These are phyloP conservation scores for Yamadazyma jaroonii DNA, from an alignment of 1,139 yeast species.

Conservation along the genomic window DNA sequence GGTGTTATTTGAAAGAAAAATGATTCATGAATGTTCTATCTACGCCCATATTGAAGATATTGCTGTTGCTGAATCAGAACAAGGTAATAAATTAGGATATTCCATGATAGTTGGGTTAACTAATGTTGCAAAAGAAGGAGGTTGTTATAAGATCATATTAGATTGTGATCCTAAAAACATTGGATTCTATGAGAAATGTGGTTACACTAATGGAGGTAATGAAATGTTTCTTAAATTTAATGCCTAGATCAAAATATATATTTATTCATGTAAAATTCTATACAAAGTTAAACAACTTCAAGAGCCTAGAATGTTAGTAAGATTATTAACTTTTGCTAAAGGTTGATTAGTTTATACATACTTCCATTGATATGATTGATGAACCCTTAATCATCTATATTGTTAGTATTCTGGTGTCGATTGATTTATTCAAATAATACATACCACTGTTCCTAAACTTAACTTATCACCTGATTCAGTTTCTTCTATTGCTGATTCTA, in stretches of 20 bases:
- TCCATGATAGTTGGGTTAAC: constrained; percentile 63
- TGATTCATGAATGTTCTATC: constrained; percentile 74
- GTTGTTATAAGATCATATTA: constrained; percentile 85
- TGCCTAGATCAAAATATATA: not conserved
- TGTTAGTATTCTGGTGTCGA: constrained; percentile 22
- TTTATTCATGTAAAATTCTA: too few species aligned
- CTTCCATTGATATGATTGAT: constrained; percentile 57
- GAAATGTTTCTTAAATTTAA: constrained; percentile 52
- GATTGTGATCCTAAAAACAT: constrained; percentile 85
- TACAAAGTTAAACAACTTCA: constrained; percentile 27
- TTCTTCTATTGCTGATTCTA: constrained; percentile 73
- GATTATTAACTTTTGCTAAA: constrained; percentile 10
- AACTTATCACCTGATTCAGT: constrained; percentile 46
- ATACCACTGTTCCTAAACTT: constrained; percentile 54
- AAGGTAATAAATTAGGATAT: constrained; percentile 80
- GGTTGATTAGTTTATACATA: constrained; percentile 23
- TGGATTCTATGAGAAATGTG: constrained; percentile 88
- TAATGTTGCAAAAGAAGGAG: constrained; percentile 52
- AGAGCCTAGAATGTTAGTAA: constrained; percentile 27
- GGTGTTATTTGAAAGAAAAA: constrained; percentile 55
- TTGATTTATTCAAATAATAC: constrained; percentile 16
- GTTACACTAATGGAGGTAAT: constrained; percentile 59
- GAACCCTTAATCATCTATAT: constrained; percentile 54
- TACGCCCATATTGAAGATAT: constrained; percentile 97
- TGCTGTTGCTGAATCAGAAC: constrained; percentile 71